A percentile compares a stretch with the other conserved stretches of the same genome.
These are phyloP conservation scores for Aspergillus alliaceus DNA, from an alignment of 2,329 filamentous ascomycete species.

Conservation along the genomic window DNA sequence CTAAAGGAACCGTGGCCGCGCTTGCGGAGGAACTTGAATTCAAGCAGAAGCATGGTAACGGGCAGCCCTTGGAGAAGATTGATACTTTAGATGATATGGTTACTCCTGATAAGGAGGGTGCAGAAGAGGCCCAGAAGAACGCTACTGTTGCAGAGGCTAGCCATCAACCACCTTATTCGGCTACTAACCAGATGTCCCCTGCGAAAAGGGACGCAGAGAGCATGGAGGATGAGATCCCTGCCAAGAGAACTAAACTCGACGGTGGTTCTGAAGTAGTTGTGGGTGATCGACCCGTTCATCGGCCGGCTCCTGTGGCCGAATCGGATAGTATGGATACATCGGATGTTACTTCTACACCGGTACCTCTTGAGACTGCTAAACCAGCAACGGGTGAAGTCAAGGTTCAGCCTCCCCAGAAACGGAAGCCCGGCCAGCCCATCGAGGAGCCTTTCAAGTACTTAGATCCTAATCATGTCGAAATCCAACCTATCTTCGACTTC, in stretches of 20 bases:
- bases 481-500: constrained; percentile 76
- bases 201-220: constrained; percentile 36
- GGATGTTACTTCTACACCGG: constrained; percentile 22
- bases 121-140: constrained; percentile 34
- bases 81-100: constrained; percentile 42
- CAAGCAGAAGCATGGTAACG: constrained; percentile 29
- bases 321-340: constrained; percentile 24
- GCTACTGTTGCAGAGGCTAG: constrained; percentile 35
- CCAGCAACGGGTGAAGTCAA: constrained; percentile 10
- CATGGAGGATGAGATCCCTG: constrained; percentile 36
- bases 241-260: constrained; percentile 47
- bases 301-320: constrained; percentile 26
- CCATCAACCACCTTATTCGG: constrained; percentile 34
- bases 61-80: constrained; percentile 37
- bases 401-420: constrained; percentile 32
- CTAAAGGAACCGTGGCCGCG: constrained; percentile 40
- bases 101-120: constrained; percentile 26
- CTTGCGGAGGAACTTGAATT: constrained; percentile 37
- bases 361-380: constrained; percentile 13
- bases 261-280: constrained; percentile 39
- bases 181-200: constrained; percentile 24
- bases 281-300: constrained; percentile 38
- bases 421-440: constrained; percentile 51
- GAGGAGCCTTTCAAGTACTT: constrained; percentile 98
- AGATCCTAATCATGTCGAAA: constrained; percentile 69